A percentile compares a stretch with the other conserved stretches of the same genome.
Conservation (phyloP, 2,329 filamentous ascomycete species). For the Ustilaginoidea virens region DNA sequence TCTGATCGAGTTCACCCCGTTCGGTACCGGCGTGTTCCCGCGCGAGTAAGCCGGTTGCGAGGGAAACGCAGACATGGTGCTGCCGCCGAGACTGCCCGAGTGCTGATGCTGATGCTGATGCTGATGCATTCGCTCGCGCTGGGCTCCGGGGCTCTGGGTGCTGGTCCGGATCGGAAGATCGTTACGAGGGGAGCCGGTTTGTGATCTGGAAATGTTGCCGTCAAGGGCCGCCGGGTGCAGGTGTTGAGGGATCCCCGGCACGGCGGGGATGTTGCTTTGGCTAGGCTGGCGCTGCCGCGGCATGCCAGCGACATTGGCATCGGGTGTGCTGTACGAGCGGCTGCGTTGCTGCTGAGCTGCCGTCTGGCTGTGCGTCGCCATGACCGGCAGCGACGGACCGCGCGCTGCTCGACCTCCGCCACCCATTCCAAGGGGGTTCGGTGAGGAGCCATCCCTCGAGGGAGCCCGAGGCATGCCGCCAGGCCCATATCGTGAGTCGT, state of each 20-base stretch:
- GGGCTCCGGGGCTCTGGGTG: constrained; percentile 55
- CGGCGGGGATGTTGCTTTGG: constrained; percentile 45
- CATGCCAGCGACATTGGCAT: constrained; percentile 61
- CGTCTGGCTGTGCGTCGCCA: constrained; percentile 41
- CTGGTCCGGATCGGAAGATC: constrained; percentile 51
- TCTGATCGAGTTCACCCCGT: constrained; percentile 19
- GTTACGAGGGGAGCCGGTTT: constrained; percentile 63
- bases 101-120: constrained; percentile 40
- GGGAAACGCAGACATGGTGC: constrained; percentile 41
- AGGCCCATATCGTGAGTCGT: constrained; percentile 76
- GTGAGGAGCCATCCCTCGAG: constrained; percentile 60
- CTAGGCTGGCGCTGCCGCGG: constrained; percentile 40
- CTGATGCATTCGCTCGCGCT: constrained; percentile 45
- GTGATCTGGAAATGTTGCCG: constrained; percentile 56
- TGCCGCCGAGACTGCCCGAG: constrained; percentile 32
- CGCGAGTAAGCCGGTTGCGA: constrained; percentile 36
- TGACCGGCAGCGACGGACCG: constrained; percentile 65
- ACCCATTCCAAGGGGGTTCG: constrained; percentile 46
- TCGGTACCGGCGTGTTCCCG: constrained; percentile 26
- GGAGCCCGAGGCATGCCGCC: constrained; percentile 70
- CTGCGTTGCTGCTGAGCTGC: constrained; percentile 54
- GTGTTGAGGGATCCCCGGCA: constrained; percentile 63
- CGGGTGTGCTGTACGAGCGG: constrained; percentile 87
- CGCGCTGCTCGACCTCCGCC: constrained; percentile 52
- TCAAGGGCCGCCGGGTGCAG: constrained; percentile 46